These are phyloP conservation scores for Trametes cinnabarina DNA, from an alignment of 768 basidiomycete species.

Conservation along the genomic window DNA sequence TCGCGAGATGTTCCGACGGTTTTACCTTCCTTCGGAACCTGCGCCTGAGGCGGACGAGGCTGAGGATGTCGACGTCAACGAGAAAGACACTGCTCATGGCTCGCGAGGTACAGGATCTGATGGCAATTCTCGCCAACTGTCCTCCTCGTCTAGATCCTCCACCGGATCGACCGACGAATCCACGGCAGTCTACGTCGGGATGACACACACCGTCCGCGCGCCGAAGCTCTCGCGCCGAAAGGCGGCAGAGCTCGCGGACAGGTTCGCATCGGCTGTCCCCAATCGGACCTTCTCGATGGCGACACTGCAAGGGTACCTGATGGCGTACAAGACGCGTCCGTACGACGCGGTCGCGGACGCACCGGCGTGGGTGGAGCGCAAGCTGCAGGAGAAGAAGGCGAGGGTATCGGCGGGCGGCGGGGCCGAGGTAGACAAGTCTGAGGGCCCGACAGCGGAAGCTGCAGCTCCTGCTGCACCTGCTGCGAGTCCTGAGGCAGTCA, in stretches of 20 bases:
- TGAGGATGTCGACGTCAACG: neutral
- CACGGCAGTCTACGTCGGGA: constrained; percentile 1
- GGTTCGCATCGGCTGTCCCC: constrained; percentile 55
- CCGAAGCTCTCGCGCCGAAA: constrained; percentile 37
- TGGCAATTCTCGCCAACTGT: neutral
- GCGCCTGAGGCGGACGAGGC: neutral
- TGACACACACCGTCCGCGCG: constrained; percentile 10
- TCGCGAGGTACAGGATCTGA: neutral
- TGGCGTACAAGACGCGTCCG: constrained; percentile 64
- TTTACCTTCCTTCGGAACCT: constrained; percentile 50
- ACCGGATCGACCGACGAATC: neutral
- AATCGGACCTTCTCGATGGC: constrained; percentile 36
- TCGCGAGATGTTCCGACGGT: constrained; percentile 59
- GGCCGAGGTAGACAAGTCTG: neutral
- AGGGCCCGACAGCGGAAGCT: neutral
- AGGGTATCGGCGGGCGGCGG: neutral
- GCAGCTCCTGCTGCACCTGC: neutral
- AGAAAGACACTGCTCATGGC: constrained; percentile 11
- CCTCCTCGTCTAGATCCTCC: neutral
- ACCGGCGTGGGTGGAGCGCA: constrained; percentile 16
- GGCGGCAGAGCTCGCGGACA: constrained; percentile 47
- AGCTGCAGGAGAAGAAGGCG: constrained; percentile 8
- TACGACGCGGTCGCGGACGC: constrained; percentile 43
- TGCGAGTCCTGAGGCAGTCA: neutral
- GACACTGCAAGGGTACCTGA: constrained; percentile 57